These are phyloP conservation scores for Cicer arietinum DNA, from an alignment of 306 rosid genomes.

Conservation along the genomic window DNA sequence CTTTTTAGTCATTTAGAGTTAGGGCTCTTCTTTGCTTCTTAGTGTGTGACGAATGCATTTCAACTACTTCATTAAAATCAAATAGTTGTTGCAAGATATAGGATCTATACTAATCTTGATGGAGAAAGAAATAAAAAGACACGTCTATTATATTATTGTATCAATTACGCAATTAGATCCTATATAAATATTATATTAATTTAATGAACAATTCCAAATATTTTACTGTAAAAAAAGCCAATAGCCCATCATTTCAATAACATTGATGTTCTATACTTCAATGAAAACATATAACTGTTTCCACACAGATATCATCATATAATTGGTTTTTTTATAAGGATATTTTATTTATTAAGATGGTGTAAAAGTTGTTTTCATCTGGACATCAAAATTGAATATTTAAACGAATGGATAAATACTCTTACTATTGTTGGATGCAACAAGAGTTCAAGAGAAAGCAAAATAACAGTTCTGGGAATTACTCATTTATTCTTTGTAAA, in stretches of 20 bases:
- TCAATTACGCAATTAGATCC: constrained; percentile 23
- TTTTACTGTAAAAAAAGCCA: neutral
- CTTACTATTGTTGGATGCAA: too few species aligned
- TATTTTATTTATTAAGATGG: neutral
- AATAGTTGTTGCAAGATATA: constrained; percentile 37
- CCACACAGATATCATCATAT: neutral
- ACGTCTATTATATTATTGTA: constrained; percentile 26
- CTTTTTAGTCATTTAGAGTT: constrained; percentile 43
- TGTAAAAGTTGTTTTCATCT: neutral
- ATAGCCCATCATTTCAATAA: constrained; percentile 14
- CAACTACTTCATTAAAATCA: constrained; percentile 57
- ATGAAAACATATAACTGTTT: constrained; percentile 17
- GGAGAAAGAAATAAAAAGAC: constrained; percentile 35
- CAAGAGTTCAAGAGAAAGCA: too few species aligned
- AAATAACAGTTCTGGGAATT: too few species aligned
- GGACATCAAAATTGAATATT: too few species aligned
- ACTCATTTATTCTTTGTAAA: too few species aligned
- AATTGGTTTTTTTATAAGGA: neutral
- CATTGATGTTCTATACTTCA: constrained; percentile 1
- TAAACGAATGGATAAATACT: too few species aligned
- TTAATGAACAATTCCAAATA: neutral
- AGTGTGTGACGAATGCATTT: constrained; percentile 49
- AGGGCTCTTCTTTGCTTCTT: constrained; percentile 49
- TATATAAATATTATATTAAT: constrained; percentile 7
- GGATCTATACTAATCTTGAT: constrained; percentile 8